These are phyloP conservation scores for Chaetomiaceae sp. DNA, from an alignment of 2,329 filamentous ascomycete genomes.

Conservation along the genomic window DNA sequence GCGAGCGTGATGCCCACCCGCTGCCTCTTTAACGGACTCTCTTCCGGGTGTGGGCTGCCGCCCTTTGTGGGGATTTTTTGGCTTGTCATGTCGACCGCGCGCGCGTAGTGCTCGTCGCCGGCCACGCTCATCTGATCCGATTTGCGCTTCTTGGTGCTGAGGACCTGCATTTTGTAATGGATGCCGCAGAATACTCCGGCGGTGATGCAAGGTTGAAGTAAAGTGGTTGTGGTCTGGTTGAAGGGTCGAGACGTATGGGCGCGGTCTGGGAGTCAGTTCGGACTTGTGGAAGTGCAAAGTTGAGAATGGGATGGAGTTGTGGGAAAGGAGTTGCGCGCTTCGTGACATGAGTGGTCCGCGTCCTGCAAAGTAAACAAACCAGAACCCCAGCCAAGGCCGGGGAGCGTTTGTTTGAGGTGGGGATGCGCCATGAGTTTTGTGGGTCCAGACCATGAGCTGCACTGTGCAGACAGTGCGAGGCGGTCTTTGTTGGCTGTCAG, in stretches of 20 bases:
- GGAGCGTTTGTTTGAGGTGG: constrained; percentile 1
- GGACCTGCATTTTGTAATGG: background rate
- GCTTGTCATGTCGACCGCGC: constrained; percentile 22
- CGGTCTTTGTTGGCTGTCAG: background rate
- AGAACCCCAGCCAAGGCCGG: constrained; percentile 7
- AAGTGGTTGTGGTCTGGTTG: background rate
- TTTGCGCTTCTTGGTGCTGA: constrained; percentile 41
- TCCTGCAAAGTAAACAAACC: constrained; percentile 29
- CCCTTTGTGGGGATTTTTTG: constrained; percentile 33
- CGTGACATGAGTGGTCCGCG: constrained; percentile 26
- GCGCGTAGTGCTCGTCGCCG: constrained; percentile 21
- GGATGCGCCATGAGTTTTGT: background rate
- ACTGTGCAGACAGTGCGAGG: constrained; percentile 6
- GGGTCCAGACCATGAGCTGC: constrained; percentile 9
- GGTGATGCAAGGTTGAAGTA: background rate
- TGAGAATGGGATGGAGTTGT: constrained; percentile 16
- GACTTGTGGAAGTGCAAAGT: constrained; percentile 7
- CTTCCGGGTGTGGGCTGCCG: constrained; percentile 33
- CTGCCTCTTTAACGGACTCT: constrained; percentile 60
- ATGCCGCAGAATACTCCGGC: background rate
- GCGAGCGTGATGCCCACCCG: constrained; percentile 57
- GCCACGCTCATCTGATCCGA: constrained; percentile 35
- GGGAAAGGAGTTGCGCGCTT: constrained; percentile 13
- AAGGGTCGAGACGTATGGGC: background rate
- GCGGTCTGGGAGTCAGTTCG: background rate